Base-by-base conservation (phyloP, 2,329 filamentous ascomycete species). In the Aureobasidium leucospermi region DNA sequence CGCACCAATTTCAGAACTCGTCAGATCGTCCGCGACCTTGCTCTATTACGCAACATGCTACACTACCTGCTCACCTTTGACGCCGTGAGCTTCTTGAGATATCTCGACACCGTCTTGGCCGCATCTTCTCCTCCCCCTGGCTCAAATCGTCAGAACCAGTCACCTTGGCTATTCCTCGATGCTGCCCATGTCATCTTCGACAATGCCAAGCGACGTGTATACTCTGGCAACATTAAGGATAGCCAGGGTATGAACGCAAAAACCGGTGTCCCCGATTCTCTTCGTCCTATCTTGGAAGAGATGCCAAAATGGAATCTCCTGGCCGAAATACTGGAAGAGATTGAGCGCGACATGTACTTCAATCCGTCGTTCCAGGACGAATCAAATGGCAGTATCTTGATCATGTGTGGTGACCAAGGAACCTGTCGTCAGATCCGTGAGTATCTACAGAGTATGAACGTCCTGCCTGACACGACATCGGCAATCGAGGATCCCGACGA, bases 131-230 rank as follows among this genome's bases (percentile, higher is more conserved):
- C 94, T 4, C 87, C 90, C 1, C 89, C 91, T 8, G 92, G 91
- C 0, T 93, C 91, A 2, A 96, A 86, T 2, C 85, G 87, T 63
- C 89, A 96, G 68, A 92, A 87, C 36, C 90, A 96, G 67, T 95
- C 92, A 0, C 94, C 94, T 0, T 99, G 94, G 94, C 79, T 99
- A 34, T 97, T 96, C 67, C 81, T 97, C 5, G 94, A 97, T 71
- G 92, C 93, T 28, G 93, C 94, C 0, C 89, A 97, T 72, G 92
- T 89, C 15, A 90, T 99, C 11, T 97, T 99, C 65, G 88, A 92
- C 62, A 91, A 89, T 3, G 91, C 94, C 1, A 94, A 91, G 70
- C 83, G 86, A 59, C 82, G 94, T 65, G 93, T 96, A 5, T 99
- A 96, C 68, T 85, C 87, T 8, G 86, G 85, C 4, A 87, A 84